Percentiles rank a stretch among this genome's conserved stretches.
These are phyloP conservation scores for Colletotrichum somersetense DNA, from an alignment of 2,329 filamentous ascomycete species.

Conservation along the genomic window DNA sequence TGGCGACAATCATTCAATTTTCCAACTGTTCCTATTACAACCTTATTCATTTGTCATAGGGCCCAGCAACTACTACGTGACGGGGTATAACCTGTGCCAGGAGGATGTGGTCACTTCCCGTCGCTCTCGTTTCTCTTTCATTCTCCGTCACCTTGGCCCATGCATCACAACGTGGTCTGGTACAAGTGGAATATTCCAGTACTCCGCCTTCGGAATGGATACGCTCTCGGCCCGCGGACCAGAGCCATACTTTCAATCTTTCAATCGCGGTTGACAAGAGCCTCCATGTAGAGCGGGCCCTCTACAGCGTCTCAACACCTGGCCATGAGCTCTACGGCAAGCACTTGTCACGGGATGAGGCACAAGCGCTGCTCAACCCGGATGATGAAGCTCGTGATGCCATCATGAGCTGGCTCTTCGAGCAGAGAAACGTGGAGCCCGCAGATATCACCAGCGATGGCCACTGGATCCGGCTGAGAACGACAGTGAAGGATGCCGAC, in stretches of 20 bases:
- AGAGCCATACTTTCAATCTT: constrained; percentile 7
- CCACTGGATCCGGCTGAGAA: constrained; percentile 57
- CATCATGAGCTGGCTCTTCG: constrained; percentile 60
- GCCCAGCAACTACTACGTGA: neutral
- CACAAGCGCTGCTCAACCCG: constrained; percentile 63
- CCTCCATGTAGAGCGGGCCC: constrained; percentile 55
- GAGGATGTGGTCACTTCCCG: constrained; percentile 8
- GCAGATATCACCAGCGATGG: constrained; percentile 52
- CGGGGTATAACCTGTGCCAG: neutral
- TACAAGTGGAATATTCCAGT: constrained; percentile 16
- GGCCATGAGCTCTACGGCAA: constrained; percentile 60
- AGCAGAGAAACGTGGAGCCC: constrained; percentile 52
- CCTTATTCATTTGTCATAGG: neutral
- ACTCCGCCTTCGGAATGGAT: constrained; percentile 12
- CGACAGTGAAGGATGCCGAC: constrained; percentile 56
- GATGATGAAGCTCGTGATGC: constrained; percentile 53
- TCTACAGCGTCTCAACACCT: constrained; percentile 64
- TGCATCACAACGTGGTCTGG: neutral
- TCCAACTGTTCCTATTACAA: too few species aligned
- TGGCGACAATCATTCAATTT: too few species aligned
- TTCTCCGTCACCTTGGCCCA: neutral
- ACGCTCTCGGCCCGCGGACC: neutral
- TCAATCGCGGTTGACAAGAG: constrained; percentile 29
- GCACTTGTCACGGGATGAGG: constrained; percentile 61
- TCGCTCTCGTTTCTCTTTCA: neutral